Percentiles rank a stretch among this genome's conserved stretches.
phyloP scores from a whole-genome alignment of 177 flowering plant species.

The Vitis hybrid region DNA sequence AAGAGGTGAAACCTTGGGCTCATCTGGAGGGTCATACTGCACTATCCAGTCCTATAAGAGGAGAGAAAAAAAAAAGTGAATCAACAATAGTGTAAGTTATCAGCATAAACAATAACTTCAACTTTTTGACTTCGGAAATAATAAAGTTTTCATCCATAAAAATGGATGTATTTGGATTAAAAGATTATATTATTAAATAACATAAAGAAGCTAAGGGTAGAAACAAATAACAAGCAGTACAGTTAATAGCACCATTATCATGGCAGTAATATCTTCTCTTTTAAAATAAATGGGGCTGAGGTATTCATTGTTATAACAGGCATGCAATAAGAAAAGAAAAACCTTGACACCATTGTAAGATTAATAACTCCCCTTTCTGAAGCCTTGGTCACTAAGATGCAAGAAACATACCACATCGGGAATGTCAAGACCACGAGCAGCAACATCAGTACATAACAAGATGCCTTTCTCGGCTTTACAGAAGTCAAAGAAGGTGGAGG shows the following conservation, averaged over 20 bases:
- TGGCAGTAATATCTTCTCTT: too few relatives aligned
- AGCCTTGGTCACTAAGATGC: not conserved
- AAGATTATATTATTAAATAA: too few relatives aligned
- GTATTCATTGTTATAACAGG: not conserved
- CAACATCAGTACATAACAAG: conserved; percentile 93
- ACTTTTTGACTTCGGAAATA: too few relatives aligned
- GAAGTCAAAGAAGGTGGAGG: conserved; percentile 82
- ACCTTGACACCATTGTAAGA: not conserved
- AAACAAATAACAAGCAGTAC: too few relatives aligned
- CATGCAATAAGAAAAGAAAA: not conserved
- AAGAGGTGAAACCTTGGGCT: conserved; percentile 65
- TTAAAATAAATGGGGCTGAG: not conserved
- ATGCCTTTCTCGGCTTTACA: conserved; percentile 85
- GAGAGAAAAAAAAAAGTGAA: not conserved
- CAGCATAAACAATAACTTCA: too few relatives aligned
- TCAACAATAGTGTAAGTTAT: not conserved
- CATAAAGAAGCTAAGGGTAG: too few relatives aligned
- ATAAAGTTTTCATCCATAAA: too few relatives aligned
- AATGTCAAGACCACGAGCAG: conserved; percentile 96
- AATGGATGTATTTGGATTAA: too few relatives aligned
- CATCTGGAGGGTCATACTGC: conserved; percentile 97
- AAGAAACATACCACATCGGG: conserved; percentile 73
- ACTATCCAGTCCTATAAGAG: conserved; percentile 88
- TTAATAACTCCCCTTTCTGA: not conserved
- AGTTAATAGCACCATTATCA: too few relatives aligned